Evolutionary conservation across 2,329 filamentous ascomycete genomes (phyloP), one percentile per base, ranked within the genome.

Genomic region (Penicillium palitans): DNA sequence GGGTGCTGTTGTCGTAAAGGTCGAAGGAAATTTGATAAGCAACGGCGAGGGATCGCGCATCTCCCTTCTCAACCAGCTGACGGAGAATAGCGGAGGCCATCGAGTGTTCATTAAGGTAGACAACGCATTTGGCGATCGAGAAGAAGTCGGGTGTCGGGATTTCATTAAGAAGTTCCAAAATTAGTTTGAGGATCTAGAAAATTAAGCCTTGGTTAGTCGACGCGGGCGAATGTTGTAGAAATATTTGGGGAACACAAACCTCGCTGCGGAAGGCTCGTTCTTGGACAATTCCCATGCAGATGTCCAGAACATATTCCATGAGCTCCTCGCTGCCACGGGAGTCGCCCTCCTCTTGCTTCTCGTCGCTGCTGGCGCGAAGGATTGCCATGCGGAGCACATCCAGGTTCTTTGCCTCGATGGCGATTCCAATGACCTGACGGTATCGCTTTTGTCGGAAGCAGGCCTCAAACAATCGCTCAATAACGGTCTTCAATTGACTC

Each of bases 11-110:
- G 78, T 99, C 95, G 76, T 97, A 98, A 6, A 99, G 83, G 70
- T 99, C 95, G 70, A 99, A 99, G 1, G 93, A 95, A 57, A 99
- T 96, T 74, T 99, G 95, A 75, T 98, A 99, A 19, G 95, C 95
- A 50, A 91, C 89, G 21, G 93, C 90, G 17, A 91, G 85, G 0
- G 91, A 92, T 60, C 87, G 87, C 51, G 87, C 83, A 66, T 96
- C 90, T 6, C 87, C 90, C 64, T 90, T 90, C 61, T 89, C 83
- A 10, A 98, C 88, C 24, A 99, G 83, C 66, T 91, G 88, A 52
- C 85, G 85, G 42, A 99, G 85, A 77, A 99, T 93, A 62, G 85
- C 86, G 10, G 92, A 93, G 0, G 95, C 95, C 81, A 97, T 89
- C 49, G 90, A 88, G 70, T 97, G 89, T 66, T 96, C 90, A 73